Evolutionary conservation across 2,329 filamentous ascomycete genomes (phyloP), one percentile per base, ranked within the genome.

Genomic region (Pyrenophora teres): DNA sequence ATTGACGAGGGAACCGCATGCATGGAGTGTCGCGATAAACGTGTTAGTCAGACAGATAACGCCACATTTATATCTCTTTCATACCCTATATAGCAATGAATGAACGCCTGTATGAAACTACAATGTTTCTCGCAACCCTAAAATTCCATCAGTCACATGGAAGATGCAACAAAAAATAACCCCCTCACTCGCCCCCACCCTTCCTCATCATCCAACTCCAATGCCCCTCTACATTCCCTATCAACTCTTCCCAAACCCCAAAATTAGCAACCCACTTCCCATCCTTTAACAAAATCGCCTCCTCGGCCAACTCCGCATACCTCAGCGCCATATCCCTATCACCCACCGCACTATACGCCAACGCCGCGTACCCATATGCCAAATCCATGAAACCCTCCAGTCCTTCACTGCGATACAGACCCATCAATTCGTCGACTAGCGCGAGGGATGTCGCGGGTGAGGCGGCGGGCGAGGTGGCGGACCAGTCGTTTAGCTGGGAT

Each of bases 341-440:
- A 7, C 70, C 59, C 32, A 74, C 67, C 5, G 72, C 63, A 56
- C 72, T 76, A 39, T 72, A 75, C 7, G 73, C 71, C 40, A 78
- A 50, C 8, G 76, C 74, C 2, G 74, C 71, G 43, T 73, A 68
- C 1, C 73, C 73, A 54, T 76, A 77, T 6, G 74, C 69, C 10
- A 69, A 59, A 5, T 76, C 72, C 27, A 76, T 63, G 45, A 76
- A 77, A 1, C 70, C 70, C 31, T 76, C 64, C 0, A 78, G 54
- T 0, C 70, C 68, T 52, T 77, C 71, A 23, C 67, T 46, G 16
- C 63, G 59, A 43, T 77, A 76, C 5, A 75, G n/a, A 0, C 51
- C 38, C 1, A 78, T 43, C 8, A 77, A 38, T 10, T 68, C 46
- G 46, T 74, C 68, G 1, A 74, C 70, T 42, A 68, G 35, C 1